These are phyloP conservation scores for Chamaenerion angustifolium DNA, from an alignment of 345 rosid species.

Conservation along the genomic window DNA sequence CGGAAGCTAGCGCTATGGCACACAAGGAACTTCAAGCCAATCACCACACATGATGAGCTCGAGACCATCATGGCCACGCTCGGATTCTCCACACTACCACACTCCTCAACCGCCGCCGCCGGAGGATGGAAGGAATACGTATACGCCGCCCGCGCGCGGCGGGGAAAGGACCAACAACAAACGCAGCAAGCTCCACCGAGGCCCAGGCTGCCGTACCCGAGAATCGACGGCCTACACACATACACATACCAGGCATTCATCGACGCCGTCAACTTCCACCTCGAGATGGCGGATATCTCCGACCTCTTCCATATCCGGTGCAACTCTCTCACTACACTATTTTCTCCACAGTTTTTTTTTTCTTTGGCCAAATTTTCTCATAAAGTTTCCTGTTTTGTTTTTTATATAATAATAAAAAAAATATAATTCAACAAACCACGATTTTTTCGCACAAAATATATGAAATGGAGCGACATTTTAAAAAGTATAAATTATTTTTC, in stretches of 20 bases:
- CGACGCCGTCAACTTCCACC: constrained; percentile 42
- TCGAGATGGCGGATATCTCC: constrained; percentile 29
- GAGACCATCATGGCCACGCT: constrained; percentile 37
- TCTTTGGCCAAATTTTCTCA: no score
- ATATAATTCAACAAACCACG: no score
- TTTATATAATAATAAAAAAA: no score
- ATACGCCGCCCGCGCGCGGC: constrained; percentile 4
- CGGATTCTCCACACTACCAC: constrained; percentile 35
- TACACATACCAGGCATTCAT: constrained; percentile 43
- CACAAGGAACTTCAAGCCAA: constrained; percentile 42
- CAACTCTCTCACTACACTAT: background rate
- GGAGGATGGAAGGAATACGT: constrained; percentile 33
- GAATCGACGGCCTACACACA: constrained; percentile 48
- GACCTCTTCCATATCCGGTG: constrained; percentile 41
- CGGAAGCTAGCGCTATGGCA: constrained; percentile 47
- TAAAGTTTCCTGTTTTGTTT: background rate
- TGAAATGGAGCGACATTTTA: no score
- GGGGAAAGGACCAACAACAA: background rate
- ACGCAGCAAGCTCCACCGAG: constrained; percentile 9
- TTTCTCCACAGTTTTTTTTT: background rate
- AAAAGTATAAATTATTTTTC: no score
- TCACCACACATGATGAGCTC: constrained; percentile 43
- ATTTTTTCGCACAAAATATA: no score
- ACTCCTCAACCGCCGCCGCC: background rate
- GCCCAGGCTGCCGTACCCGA: constrained; percentile 35